Conservation (phyloP, 805 yeast species). For the Schwanniomyces vanrijiae region DNA sequence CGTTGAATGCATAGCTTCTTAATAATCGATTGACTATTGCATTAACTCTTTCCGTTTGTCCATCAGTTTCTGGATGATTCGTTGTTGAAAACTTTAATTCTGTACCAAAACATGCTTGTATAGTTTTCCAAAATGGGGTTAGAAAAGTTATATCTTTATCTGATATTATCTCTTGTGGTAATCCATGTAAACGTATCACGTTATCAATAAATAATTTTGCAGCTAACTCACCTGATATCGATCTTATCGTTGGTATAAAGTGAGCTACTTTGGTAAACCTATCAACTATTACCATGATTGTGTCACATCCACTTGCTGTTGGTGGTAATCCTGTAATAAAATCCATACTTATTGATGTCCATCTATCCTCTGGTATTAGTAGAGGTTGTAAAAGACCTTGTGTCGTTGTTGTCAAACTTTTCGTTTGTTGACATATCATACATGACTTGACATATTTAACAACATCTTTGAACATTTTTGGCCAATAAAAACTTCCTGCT, state of each 20-base stretch:
- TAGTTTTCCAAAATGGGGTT: no score
- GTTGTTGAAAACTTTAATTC: constrained; percentile 8
- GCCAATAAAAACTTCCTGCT: neutral
- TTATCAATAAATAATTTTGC: constrained; percentile 5
- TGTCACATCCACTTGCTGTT: constrained; percentile 5
- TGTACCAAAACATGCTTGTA: constrained; percentile 4
- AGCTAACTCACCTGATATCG: neutral
- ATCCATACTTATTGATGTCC: constrained; percentile 10
- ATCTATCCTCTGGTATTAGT: neutral
- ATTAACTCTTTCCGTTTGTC: constrained; percentile 14
- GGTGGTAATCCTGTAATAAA: constrained; percentile 11
- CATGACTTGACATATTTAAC: constrained; percentile 5
- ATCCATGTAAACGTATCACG: constrained; percentile 13
- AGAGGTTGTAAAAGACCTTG: constrained; percentile 3
- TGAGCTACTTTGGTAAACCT: constrained; percentile 14
- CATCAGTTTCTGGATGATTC: constrained; percentile 14
- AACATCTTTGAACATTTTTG: neutral
- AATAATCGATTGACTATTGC: neutral
- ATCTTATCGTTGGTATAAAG: constrained; percentile 10
- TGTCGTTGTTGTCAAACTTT: neutral
- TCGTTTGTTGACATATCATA: constrained; percentile 7
- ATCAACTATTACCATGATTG: constrained; percentile 14
- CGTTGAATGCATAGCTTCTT: neutral
- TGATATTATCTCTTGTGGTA: constrained; percentile 7
- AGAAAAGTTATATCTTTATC: no score